Conservation (phyloP, 306 rosid species). For the Vicia sativa region DNA sequence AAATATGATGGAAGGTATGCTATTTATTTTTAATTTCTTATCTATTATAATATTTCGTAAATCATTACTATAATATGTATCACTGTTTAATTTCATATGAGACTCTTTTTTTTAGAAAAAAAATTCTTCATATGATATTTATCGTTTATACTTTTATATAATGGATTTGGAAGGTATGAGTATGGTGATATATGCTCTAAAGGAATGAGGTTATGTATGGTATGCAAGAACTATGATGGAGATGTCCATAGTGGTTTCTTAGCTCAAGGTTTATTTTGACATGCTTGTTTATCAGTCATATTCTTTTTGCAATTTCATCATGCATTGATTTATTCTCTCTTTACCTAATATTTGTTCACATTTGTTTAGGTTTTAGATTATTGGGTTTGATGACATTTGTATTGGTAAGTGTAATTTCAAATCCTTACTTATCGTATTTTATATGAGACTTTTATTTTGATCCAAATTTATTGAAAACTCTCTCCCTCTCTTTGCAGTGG, state of each 20-base stretch:
- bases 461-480: conserved; percentile 19
- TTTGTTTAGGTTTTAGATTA: conserved; percentile 84
- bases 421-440: conserved; percentile 8
- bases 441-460: not conserved
- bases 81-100: conserved; percentile 45
- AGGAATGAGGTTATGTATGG: conserved; percentile 99
- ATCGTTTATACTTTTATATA: conserved; percentile 29
- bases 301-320: conserved; percentile 30
- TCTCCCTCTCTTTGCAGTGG: not conserved
- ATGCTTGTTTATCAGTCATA: conserved; percentile 9
- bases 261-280: conserved; percentile 80
- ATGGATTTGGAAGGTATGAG: conserved; percentile 75
- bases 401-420: conserved; percentile 58
- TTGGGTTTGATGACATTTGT: conserved; percentile 99
- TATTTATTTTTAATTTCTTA: conserved; percentile 26
- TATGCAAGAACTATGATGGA: conserved; percentile 99
- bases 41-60: conserved; percentile 20
- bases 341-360: conserved; percentile 37
- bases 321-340: conserved; percentile 3
- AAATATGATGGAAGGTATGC: conserved; percentile 97
- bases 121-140: not conserved
- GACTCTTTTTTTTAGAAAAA: conserved; percentile 30
- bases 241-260: conserved; percentile 98
- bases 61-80: conserved; percentile 3
- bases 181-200: conserved; percentile 96